Conservation (phyloP, 306 rosid genomes). For the Fagus crenata region DNA sequence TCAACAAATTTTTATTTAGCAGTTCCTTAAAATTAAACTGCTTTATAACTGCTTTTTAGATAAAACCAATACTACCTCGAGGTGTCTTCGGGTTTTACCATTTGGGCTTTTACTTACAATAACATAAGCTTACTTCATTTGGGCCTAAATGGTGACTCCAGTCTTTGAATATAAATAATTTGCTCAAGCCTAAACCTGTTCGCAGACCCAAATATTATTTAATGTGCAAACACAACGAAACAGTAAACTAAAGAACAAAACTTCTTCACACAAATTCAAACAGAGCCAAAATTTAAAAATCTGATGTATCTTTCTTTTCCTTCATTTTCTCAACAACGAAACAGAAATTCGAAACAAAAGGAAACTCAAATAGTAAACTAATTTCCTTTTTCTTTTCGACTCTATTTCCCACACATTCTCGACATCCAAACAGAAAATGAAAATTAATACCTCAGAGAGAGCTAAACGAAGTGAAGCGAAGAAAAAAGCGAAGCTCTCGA, state of each 20-base stretch:
- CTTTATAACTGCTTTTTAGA: too few relatives aligned
- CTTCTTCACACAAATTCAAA: not conserved
- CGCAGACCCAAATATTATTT: too few relatives aligned
- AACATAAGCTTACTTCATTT: too few relatives aligned
- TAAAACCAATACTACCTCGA: too few relatives aligned
- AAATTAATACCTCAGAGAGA: slow-evolving; percentile 56
- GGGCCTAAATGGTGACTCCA: too few relatives aligned
- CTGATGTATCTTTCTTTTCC: not conserved
- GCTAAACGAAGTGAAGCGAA: slow-evolving; percentile 73
- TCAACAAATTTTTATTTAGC: too few relatives aligned
- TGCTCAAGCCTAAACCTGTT: too few relatives aligned
- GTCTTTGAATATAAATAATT: too few relatives aligned
- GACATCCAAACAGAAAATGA: slow-evolving; percentile 7
- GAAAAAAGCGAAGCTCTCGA: slow-evolving; percentile 72
- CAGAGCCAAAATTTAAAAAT: not conserved
- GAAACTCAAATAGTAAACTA: not conserved
- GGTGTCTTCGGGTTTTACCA: too few relatives aligned
- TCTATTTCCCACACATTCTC: slow-evolving; percentile 16
- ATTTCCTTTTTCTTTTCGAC: too few relatives aligned
- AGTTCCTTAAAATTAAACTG: too few relatives aligned
- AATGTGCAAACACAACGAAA: not conserved
- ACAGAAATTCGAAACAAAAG: not conserved
- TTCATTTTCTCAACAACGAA: slow-evolving; percentile 5
- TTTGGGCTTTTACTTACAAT: too few relatives aligned
- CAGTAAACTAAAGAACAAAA: not conserved